Base-by-base conservation (phyloP, 768 basidiomycete species). In the Leucosporidium yakuticum region DNA sequence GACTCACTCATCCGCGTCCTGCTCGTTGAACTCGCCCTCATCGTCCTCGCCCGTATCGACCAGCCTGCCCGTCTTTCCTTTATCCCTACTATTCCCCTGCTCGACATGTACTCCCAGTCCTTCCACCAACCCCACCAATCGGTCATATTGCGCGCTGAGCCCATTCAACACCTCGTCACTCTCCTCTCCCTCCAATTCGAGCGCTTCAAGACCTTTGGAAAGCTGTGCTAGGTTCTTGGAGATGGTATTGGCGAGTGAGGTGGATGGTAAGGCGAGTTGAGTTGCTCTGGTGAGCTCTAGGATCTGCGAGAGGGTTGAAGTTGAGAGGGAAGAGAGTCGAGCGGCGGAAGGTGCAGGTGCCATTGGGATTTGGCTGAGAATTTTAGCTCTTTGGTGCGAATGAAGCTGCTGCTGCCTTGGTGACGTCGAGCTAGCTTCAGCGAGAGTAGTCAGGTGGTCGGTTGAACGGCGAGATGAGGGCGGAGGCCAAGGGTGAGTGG, bases 61-160 rank as follows among this genome's bases (percentile, higher is more conserved):
- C 0, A 72, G 51, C 32, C 61, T 57, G 0, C 71, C 71, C 49
- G 67, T 69, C 44, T 49, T 64, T 11, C 54, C 63, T 23, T 36
- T 59, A 12, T 25, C 56, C 15, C 60, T 60, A 21, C 44, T 27
- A 23, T 58, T 12, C 8, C 51, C 51, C 32, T 60, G 57, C 60
- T 61, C 53, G 6, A 69, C 66, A 2, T 50, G 25, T 4, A 76
- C 50, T 2, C 72, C 74, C 5, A 74, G 59, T 17, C 66, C 69
- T 25, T 64, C 54, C 12, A 68, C 67, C 5, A 76, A 63, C 11
- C 54, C 64, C 8, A 62, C 55, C 49, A 76, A 57, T 11, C 75
- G 58, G 12, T 63, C 62, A 27, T 69, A 74, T 64, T 76, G 75
- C 32, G 56, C 67, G 58, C 64, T 60, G 23, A 76, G 47, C 19